A percentile compares a stretch with the other conserved stretches of the same genome.
Conservation (phyloP, 768 basidiomycete species). For the Psilocybe cubensis region DNA sequence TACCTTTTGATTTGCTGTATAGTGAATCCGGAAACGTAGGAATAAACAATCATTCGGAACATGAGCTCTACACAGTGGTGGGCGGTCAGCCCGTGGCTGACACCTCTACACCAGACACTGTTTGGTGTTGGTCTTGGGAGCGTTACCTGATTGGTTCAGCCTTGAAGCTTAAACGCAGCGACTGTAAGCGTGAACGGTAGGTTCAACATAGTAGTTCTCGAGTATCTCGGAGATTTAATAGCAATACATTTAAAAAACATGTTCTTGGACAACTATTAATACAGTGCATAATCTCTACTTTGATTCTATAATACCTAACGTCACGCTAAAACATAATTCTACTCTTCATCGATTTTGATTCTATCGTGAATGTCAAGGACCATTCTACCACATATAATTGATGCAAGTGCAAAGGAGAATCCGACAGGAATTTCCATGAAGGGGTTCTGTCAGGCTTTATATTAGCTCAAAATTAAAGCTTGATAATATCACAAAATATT, state of each 20-base stretch:
- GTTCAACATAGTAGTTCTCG: no score
- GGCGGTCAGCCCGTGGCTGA: no score
- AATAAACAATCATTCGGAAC: conserved; percentile 68
- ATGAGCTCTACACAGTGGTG: conserved; percentile 54
- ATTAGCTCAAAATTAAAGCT: background rate
- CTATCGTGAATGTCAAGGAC: background rate
- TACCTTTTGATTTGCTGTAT: conserved; percentile 10
- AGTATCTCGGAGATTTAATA: no score
- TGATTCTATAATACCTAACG: no score
- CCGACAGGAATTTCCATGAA: background rate
- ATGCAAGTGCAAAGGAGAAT: background rate
- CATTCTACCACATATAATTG: background rate
- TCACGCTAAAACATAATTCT: no score
- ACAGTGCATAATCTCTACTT: background rate
- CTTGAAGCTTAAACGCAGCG: no score
- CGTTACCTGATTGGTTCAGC: no score
- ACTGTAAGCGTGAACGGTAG: no score
- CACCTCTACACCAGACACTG: no score
- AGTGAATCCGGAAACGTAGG: conserved; percentile 37
- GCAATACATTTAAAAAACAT: no score
- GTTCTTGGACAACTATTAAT: background rate
- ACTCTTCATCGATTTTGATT: background rate
- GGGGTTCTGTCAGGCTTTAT: background rate
- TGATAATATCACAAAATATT: background rate
- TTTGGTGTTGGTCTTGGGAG: no score